Conservation (phyloP, 1,284 basidiomycete genomes). For the Cryptococcus deneoformans region DNA sequence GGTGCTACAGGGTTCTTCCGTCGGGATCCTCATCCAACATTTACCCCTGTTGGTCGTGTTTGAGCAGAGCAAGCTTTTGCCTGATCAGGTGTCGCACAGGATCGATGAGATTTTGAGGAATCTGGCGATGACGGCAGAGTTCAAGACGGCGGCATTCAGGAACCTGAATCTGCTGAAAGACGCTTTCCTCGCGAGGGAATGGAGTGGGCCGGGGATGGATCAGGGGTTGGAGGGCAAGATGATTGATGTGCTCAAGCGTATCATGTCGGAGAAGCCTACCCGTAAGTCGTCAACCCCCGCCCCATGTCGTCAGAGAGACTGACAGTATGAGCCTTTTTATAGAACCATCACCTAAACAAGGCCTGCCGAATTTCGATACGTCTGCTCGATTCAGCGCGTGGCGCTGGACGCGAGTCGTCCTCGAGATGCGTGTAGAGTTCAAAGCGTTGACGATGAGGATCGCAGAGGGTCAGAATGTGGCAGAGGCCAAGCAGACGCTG, state of each 20-base stretch:
- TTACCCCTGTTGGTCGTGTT: conserved; percentile 41
- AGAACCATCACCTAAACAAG: conserved; percentile 8
- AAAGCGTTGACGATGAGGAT: conserved; percentile 42
- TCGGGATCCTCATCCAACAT: conserved; percentile 36
- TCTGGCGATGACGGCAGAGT: conserved; percentile 38
- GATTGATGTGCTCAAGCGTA: conserved; percentile 45
- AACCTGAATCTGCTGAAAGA: conserved; percentile 46
- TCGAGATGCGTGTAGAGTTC: conserved; percentile 47
- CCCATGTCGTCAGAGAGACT: too few species aligned
- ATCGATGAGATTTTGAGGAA: conserved; percentile 26
- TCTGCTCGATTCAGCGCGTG: conserved; percentile 39
- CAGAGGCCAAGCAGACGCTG: conserved; percentile 33
- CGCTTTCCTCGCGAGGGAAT: conserved; percentile 43
- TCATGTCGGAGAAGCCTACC: conserved; percentile 43
- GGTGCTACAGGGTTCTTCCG: conserved; percentile 28
- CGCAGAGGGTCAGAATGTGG: conserved; percentile 29
- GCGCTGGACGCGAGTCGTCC: conserved; percentile 45
- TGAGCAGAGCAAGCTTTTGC: conserved; percentile 16
- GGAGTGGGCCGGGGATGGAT: conserved; percentile 35
- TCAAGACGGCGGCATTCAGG: conserved; percentile 47
- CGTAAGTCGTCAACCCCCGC: conserved; percentile 19
- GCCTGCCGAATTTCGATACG: conserved; percentile 24
- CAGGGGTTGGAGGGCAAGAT: conserved; percentile 39
- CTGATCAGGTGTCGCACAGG: conserved; percentile 21
- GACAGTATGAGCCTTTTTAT: background rate